phyloP scores from a whole-genome alignment of 148 eudicot genomes.

The Rhododendron vialii region DNA sequence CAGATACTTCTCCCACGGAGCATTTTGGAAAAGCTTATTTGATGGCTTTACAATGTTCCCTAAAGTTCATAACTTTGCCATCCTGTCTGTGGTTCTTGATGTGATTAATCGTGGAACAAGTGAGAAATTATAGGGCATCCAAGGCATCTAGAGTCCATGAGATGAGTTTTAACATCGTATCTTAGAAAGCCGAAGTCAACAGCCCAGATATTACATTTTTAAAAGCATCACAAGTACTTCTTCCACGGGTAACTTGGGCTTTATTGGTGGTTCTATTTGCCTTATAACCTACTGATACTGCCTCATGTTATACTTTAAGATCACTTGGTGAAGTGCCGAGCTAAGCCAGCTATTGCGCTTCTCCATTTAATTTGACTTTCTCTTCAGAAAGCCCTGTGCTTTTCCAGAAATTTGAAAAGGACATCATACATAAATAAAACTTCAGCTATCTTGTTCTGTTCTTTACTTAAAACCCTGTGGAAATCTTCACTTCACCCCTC shows the following conservation, averaged over 20 bases:
- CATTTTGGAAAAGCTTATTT: background rate
- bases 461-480: background rate
- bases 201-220: background rate
- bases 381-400: background rate
- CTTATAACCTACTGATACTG: background rate
- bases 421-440: background rate
- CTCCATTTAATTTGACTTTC: background rate
- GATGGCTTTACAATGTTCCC: background rate
- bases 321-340: background rate
- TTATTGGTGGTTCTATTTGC: background rate
- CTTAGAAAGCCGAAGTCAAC: background rate
- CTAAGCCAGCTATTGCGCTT: background rate
- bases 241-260: background rate
- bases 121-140: too few species aligned
- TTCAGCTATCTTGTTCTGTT: background rate
- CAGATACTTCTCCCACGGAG: background rate
- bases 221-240: background rate
- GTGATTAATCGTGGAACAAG: background rate
- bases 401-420: background rate
- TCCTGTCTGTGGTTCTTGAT: too few species aligned
- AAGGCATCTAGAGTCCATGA: background rate
- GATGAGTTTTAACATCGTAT: background rate
- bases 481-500: background rate
- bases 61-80: too few species aligned
- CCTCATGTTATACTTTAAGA: background rate